phyloP scores from a whole-genome alignment of 139 green algal species.

The Auxenochlorella protothecoides region DNA sequence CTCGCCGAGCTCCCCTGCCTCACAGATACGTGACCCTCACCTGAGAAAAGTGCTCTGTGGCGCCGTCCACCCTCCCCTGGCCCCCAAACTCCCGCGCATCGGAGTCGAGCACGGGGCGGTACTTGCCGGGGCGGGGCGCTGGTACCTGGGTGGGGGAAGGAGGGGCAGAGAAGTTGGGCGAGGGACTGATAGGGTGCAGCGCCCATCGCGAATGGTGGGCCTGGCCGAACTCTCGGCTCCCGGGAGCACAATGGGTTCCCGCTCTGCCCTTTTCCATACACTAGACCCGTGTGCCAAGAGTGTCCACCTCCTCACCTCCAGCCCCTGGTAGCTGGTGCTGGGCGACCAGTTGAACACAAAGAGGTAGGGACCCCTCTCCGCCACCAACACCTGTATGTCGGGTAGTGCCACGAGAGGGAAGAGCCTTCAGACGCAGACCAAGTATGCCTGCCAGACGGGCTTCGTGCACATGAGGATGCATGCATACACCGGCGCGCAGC shows the following conservation, averaged over 20 bases:
- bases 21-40: not conserved
- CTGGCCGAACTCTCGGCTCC: no score
- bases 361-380: conserved; percentile 83
- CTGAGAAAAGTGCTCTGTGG: conserved; percentile 69
- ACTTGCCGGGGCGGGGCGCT: conserved; percentile 64
- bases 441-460: not conserved
- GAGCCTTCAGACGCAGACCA: not conserved
- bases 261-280: no score
- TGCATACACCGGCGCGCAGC: conserved; percentile 18
- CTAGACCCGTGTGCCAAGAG: not conserved
- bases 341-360: conserved; percentile 96
- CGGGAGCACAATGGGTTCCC: no score
- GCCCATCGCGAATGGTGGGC: not conserved
- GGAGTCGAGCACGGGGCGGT: conserved; percentile 73
- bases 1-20: no score
- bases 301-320: conserved; percentile 9
- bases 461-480: no score
- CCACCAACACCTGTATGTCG: conserved; percentile 69
- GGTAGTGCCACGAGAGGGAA: not conserved
- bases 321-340: conserved; percentile 50
- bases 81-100: conserved; percentile 77
- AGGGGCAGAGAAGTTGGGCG: not conserved
- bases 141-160: conserved; percentile 27
- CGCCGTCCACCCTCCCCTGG: conserved; percentile 50
- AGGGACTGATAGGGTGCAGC: not conserved